A percentile compares a stretch with the other conserved stretches of the same genome.
Conservation (phyloP, 83 land plant genomes). For the Diphasiastrum complanatum region DNA sequence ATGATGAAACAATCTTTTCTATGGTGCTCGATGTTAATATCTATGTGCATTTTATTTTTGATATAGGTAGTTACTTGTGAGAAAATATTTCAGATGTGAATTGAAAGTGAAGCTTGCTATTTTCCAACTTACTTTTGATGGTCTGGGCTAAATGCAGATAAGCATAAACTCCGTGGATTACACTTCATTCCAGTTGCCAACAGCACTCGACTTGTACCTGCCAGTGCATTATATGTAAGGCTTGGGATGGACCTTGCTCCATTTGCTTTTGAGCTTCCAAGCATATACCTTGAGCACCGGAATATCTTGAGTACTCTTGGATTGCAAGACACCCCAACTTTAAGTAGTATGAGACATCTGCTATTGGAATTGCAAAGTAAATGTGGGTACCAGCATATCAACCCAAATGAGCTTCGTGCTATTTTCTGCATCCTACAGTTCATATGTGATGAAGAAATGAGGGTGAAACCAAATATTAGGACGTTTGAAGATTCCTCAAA, state of each 20-base stretch:
- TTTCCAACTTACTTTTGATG: background rate
- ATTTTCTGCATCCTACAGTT: constrained; percentile 61
- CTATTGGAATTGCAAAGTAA: constrained; percentile 51
- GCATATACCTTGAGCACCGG: constrained; percentile 66
- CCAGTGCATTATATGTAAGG: constrained; percentile 55
- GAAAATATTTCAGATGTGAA: constrained; percentile 7
- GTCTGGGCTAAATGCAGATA: constrained; percentile 53
- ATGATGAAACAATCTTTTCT: too few relatives aligned
- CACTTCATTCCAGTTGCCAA: constrained; percentile 87
- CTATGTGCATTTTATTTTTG: too few relatives aligned
- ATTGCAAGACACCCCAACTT: constrained; percentile 59
- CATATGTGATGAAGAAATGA: constrained; percentile 41
- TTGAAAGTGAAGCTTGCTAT: too few relatives aligned
- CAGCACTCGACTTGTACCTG: constrained; percentile 85
- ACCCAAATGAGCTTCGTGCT: constrained; percentile 95
- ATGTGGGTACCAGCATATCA: constrained; percentile 82
- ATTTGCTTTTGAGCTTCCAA: constrained; percentile 79
- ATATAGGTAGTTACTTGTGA: too few relatives aligned
- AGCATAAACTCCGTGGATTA: constrained; percentile 42
- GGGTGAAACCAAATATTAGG: constrained; percentile 11
- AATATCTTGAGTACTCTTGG: constrained; percentile 72
- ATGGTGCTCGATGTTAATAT: too few relatives aligned
- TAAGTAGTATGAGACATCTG: constrained; percentile 52
- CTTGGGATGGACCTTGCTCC: constrained; percentile 76
- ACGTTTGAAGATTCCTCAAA: constrained; percentile 23